phyloP scores from a whole-genome alignment of 2,329 filamentous ascomycete genomes.

The Colletotrichum karsti region DNA sequence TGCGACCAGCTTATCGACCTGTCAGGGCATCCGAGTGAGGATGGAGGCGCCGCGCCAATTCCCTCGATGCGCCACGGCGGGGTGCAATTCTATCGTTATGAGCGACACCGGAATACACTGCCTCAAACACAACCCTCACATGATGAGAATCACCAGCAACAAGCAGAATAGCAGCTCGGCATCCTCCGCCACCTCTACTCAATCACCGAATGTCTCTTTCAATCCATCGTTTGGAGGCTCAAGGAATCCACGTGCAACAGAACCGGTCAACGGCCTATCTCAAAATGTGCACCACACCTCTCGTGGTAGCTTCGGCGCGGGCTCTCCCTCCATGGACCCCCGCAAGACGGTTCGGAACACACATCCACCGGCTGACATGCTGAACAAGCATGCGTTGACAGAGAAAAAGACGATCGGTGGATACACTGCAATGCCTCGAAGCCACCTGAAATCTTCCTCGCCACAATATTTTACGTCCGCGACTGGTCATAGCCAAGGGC shows the following conservation, averaged over 20 bases:
- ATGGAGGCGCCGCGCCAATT: neutral
- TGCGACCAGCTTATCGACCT: neutral
- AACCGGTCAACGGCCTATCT: neutral
- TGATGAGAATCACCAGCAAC: no score
- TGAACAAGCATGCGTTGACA: neutral
- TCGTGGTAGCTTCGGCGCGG: neutral
- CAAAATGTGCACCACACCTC: neutral
- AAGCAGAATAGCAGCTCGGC: no score
- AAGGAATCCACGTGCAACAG: neutral
- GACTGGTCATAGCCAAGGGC: neutral
- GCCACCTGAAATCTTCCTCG: neutral
- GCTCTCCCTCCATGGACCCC: neutral
- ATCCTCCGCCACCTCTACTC: no score
- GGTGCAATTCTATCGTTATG: neutral
- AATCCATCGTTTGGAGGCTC: no score
- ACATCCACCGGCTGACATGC: slow-evolving; percentile 7
- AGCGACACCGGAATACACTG: neutral
- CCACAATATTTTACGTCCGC: neutral
- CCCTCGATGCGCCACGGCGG: neutral
- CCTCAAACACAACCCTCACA: neutral
- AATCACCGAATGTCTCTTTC: no score
- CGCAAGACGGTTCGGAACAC: neutral
- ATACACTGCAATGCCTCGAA: neutral
- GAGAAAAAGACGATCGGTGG: slow-evolving; percentile 7
- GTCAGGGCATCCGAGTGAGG: neutral